Evolutionary conservation across 805 yeast species (phyloP).

Genomic region (Kodamaea leandrae): DNA sequence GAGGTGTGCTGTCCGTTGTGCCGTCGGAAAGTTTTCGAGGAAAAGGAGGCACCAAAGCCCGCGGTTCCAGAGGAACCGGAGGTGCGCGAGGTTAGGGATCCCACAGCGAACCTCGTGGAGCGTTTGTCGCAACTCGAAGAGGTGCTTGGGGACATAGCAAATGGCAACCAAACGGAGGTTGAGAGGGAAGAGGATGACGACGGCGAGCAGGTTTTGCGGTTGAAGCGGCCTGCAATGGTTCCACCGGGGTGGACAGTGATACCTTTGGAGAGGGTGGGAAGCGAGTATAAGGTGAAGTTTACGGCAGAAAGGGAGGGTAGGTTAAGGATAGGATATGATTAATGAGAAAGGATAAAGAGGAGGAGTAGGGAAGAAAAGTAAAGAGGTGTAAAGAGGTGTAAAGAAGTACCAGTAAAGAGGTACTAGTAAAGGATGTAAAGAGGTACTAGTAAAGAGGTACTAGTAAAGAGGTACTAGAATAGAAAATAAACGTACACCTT

Average conservation of each 20-base stretch:
- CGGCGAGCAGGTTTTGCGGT: constrained; percentile 3
- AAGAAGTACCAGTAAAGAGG: no score
- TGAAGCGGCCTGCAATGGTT: neutral
- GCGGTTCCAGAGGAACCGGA: neutral
- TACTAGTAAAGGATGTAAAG: no score
- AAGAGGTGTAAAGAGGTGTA: no score
- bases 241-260: constrained; percentile 12
- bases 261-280: constrained; percentile 9
- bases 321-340: neutral
- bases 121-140: neutral
- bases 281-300: constrained; percentile 8
- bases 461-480: no score
- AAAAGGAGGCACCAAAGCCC: no score
- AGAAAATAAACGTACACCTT: no score
- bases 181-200: neutral
- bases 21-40: constrained; percentile 57
- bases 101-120: neutral
- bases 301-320: constrained; percentile 5
- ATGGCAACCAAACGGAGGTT: constrained; percentile 1
- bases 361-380: neutral
- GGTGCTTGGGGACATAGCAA: constrained; percentile 1
- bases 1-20: constrained; percentile 85
- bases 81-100: no score
- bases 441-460: no score
- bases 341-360: neutral